Evolutionary conservation across 805 yeast genomes (phyloP).

Genomic region (Scheffersomyces amazonensis): DNA sequence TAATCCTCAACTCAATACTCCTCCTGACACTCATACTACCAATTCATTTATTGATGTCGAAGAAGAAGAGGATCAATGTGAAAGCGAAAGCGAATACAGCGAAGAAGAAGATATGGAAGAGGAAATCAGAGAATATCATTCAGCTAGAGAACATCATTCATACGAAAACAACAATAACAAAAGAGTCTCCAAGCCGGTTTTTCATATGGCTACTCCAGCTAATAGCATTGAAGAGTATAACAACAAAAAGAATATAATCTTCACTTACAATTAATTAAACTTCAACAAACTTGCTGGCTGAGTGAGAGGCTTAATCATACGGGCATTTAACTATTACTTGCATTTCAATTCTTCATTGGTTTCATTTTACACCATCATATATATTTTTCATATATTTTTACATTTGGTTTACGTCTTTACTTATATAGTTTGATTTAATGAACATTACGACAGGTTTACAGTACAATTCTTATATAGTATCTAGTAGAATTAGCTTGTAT

Average conservation of each 20-base stretch:
- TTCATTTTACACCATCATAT: too few species aligned
- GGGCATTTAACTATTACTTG: too few species aligned
- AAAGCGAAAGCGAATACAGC: neutral
- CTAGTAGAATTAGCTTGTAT: too few species aligned
- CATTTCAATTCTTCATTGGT: too few species aligned
- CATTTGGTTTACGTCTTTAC: too few species aligned
- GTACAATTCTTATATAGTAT: too few species aligned
- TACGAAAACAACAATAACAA: neutral
- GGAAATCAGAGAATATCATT: neutral
- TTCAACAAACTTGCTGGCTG: too few species aligned
- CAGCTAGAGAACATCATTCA: neutral
- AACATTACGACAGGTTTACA: too few species aligned
- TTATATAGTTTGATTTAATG: too few species aligned
- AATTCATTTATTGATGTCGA: constrained; percentile 8
- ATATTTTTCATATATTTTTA: too few species aligned
- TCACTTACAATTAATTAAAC: neutral
- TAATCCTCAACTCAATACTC: constrained; percentile 8
- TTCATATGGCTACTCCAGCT: neutral
- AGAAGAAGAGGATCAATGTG: constrained; percentile 4
- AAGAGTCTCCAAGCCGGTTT: neutral
- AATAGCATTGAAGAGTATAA: neutral
- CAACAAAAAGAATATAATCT: neutral
- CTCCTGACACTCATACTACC: constrained; percentile 9
- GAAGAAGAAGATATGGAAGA: neutral
- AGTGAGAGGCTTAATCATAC: too few species aligned